Conservation (phyloP, 805 yeast species). For the Nakazawaea peltata region DNA sequence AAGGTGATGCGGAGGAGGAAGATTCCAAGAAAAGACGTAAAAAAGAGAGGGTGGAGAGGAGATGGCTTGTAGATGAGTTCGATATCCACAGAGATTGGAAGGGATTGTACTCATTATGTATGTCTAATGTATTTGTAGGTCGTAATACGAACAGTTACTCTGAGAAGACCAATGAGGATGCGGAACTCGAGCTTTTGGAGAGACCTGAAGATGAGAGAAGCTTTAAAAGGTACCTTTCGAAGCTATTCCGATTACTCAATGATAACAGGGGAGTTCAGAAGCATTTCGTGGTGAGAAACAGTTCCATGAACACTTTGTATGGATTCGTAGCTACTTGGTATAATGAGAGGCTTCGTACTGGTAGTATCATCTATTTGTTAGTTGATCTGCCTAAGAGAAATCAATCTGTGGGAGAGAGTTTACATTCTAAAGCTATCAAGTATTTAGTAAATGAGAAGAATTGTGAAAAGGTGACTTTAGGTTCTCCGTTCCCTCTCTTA, state of each 20-base stretch:
- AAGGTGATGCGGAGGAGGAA: conserved; percentile 3
- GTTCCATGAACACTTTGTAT: conserved; percentile 43
- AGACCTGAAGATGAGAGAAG: conserved; percentile 14
- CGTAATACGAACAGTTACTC: conserved; percentile 11
- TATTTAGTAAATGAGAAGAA: conserved; percentile 35
- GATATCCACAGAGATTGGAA: conserved; percentile 41
- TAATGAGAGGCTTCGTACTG: conserved; percentile 25
- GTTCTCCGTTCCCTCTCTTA: conserved; percentile 40
- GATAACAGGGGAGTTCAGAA: conserved; percentile 24
- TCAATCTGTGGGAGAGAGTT: conserved; percentile 46
- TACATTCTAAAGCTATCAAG: conserved; percentile 44
- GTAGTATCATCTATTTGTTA: conserved; percentile 36
- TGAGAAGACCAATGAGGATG: neutral
- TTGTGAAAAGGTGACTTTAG: conserved; percentile 32
- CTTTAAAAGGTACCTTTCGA: conserved; percentile 13
- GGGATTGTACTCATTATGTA: conserved; percentile 36
- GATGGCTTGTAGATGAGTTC: conserved; percentile 54
- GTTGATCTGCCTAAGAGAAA: conserved; percentile 47
- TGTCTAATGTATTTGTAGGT: conserved; percentile 22
- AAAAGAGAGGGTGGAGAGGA: conserved; percentile 15
- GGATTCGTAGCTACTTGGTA: conserved; percentile 52
- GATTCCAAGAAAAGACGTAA: conserved; percentile 9
- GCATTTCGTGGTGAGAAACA: conserved; percentile 50
- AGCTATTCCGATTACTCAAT: conserved; percentile 14
- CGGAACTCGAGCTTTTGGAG: conserved; percentile 13